A percentile compares a stretch with the other conserved stretches of the same genome.
These are phyloP conservation scores for Tephrocybe rancida DNA, from an alignment of 768 basidiomycete species.

Conservation along the genomic window DNA sequence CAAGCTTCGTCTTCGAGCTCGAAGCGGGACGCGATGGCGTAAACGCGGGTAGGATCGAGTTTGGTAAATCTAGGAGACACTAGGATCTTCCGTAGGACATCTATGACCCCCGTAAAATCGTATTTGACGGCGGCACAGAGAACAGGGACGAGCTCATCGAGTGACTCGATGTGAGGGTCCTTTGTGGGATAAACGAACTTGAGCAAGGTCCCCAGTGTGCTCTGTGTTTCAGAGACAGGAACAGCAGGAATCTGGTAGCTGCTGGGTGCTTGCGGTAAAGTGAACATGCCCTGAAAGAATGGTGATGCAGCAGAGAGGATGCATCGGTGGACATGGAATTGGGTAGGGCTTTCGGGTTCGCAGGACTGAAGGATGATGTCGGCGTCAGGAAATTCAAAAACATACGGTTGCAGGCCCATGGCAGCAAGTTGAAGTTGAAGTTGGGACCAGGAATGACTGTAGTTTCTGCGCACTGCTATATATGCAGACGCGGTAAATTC, in stretches of 20 bases:
- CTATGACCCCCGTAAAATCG: conserved; percentile 51
- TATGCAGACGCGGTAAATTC: too few relatives aligned
- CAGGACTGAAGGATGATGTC: conserved; percentile 55
- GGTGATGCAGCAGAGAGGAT: conserved; percentile 66
- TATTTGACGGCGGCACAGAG: conserved; percentile 66
- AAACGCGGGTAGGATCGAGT: conserved; percentile 59
- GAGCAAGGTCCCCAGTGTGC: conserved; percentile 50
- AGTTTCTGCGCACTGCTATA: conserved; percentile 1
- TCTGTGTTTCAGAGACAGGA: conserved; percentile 53
- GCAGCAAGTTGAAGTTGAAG: conserved; percentile 7
- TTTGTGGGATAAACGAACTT: conserved; percentile 65
- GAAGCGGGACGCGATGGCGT: conserved; percentile 69
- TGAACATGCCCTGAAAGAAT: conserved; percentile 72
- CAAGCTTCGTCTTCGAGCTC: conserved; percentile 66
- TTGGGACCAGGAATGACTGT: neutral
- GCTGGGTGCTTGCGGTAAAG: conserved; percentile 51
- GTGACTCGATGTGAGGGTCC: conserved; percentile 49
- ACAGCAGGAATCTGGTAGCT: conserved; percentile 43
- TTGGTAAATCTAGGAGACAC: conserved; percentile 50
- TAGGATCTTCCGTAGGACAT: conserved; percentile 52
- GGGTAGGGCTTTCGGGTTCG: conserved; percentile 34
- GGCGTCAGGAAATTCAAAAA: conserved; percentile 48
- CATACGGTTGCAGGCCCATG: conserved; percentile 34
- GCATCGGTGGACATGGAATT: conserved; percentile 64
- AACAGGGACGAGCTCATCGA: conserved; percentile 55